These are phyloP conservation scores for thale cress (Arabidopsis thaliana) DNA, from an alignment of 345 rosid species.

Conservation along the genomic window TAIR10.1 NC_003070.9:1035001-1035500, in stretches of 20 bases:
- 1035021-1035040: constrained; percentile 88
- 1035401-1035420: constrained; percentile 94
- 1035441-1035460: constrained; percentile 96
- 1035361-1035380: not conserved
- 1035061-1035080: constrained; percentile 13
- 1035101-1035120: not conserved
- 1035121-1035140: constrained; percentile 56
- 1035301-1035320: not conserved
- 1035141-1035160: constrained; percentile 95
- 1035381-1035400: constrained; percentile 98
- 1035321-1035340: constrained; percentile 26
- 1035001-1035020: constrained; percentile 91
- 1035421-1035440: constrained; percentile 96
- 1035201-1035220: constrained; percentile 93
- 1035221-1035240: constrained; percentile 95
- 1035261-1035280: constrained; percentile 98
- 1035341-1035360: not conserved
- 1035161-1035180: constrained; percentile 96
- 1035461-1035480: constrained; percentile 92
- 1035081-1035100: constrained; percentile 3
- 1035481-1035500: constrained; percentile 98
- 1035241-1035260: constrained; percentile 98
- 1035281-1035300: constrained; percentile 65
- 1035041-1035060: constrained; percentile 95
- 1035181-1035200: constrained; percentile 97